Evolutionary conservation across 352 stramenopile genomes (phyloP).

Genomic region (Blastocystis sp.): DNA sequence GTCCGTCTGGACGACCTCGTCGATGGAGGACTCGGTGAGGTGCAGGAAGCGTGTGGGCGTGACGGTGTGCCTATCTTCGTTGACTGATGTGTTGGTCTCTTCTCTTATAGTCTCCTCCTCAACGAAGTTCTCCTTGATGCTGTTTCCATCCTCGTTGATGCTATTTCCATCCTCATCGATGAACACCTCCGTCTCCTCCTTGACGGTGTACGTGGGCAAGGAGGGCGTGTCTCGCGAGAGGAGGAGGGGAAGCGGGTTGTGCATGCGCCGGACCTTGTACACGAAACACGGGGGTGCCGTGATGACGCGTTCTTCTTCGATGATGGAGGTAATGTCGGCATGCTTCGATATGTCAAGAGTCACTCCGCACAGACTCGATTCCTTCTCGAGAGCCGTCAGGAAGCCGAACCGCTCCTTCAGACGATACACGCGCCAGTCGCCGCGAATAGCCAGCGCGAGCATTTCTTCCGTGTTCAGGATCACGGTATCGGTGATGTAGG

Average conservation of each 20-base stretch:
- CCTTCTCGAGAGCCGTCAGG: conserved; percentile 9
- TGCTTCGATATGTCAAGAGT: conserved; percentile 18
- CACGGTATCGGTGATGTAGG: conserved; percentile 6
- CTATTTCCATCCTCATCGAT: neutral
- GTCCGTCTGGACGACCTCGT: neutral
- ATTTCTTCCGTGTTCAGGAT: conserved; percentile 18
- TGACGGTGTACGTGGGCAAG: neutral
- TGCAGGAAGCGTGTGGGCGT: neutral
- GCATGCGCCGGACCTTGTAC: neutral
- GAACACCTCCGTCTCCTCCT: neutral
- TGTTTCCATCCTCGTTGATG: too few species aligned
- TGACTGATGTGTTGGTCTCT: neutral
- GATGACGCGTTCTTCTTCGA: neutral
- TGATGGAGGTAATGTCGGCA: neutral
- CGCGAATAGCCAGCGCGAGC: neutral
- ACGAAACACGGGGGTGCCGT: neutral
- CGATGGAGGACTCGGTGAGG: neutral
- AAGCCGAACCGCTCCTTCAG: conserved; percentile 49
- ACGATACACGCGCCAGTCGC: neutral
- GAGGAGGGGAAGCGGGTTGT: neutral
- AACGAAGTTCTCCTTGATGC: neutral
- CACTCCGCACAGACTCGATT: neutral
- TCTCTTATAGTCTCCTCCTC: neutral
- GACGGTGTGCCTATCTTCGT: neutral
- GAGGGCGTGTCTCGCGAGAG: neutral